phyloP scores from a whole-genome alignment of 768 basidiomycete species.

The Mycena venus region DNA sequence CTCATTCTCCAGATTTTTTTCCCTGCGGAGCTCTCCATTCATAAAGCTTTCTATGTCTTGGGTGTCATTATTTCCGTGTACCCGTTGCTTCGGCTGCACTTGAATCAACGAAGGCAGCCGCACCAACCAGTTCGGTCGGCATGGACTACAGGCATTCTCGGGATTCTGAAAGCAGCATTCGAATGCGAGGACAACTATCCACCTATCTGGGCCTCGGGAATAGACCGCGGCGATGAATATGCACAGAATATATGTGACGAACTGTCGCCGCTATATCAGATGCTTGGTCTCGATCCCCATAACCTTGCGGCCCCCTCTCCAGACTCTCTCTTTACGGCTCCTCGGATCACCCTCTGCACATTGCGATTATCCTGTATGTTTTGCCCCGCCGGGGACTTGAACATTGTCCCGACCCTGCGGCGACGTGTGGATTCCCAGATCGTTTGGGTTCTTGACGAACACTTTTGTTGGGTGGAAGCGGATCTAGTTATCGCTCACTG shows the following conservation, averaged over 20 bases:
- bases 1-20: slow-evolving; percentile 17
- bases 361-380: slow-evolving; percentile 10
- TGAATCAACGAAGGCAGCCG: slow-evolving; percentile 8
- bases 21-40: background rate
- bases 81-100: slow-evolving; percentile 17
- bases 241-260: background rate
- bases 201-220: background rate
- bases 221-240: background rate
- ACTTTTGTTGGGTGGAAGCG: slow-evolving; percentile 7
- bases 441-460: slow-evolving; percentile 12
- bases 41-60: slow-evolving; percentile 18
- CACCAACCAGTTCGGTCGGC: background rate
- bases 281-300: slow-evolving; percentile 15
- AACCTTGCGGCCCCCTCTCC: background rate
- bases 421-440: background rate
- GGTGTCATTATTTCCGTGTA: slow-evolving; percentile 17
- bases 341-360: slow-evolving; percentile 10
- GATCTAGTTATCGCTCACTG: slow-evolving; percentile 27
- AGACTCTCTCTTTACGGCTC: background rate
- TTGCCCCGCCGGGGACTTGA: slow-evolving; percentile 14
- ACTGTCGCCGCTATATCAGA: background rate
- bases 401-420: slow-evolving; percentile 18
- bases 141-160: background rate
- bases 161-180: background rate
- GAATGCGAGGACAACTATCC: background rate